Evolutionary conservation across 495 filamentous ascomycete genomes (phyloP), one percentile per base, ranked within the genome.

Genomic region (Penicillium silybi): DNA sequence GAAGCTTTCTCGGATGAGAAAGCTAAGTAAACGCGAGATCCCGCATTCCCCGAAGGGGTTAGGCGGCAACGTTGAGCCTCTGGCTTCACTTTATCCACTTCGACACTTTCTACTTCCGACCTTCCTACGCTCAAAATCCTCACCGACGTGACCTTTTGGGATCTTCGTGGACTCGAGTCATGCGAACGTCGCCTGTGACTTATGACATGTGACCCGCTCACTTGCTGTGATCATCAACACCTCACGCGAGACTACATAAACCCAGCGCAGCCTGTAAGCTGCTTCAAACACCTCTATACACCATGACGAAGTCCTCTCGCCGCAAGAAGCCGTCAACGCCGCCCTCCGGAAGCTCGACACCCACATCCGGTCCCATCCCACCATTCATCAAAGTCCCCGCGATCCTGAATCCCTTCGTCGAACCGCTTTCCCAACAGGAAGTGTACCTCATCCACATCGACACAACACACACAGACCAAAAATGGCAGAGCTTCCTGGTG

Each of bases 371-470:
- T 7, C 72, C 77, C 20, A 80, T 82, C 3, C 64, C 74, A 32
- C 89, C 88, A 6, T 92, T 90, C 75, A 73, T 71, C 41, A 69
- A 69, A 52, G 81, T 82, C 0, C 81, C 88, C 3, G 47, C 75
- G 19, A 62, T 69, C 18, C 78, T 92, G 35, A 47, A 74, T 13
- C 79, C 85, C 17, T 81, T 92, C 67, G 73, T 85, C 62, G 53
- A 74, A 34, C 79, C 73, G 18, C 80, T 92, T 54, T 74, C 80
- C 55, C 68, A 73, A 22, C 59, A 75, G 19, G 80, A 87, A 64
- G 75, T 92, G 63, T 93, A 95, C 77, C 80, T 95, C 55, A 74
- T 83, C 22, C 87, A 91, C 73, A 72, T 92, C 71, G 90, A 95
- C 75, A 71, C 59, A 34, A 80, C 84, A 38, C 80, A 79, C 0